Conservation (phyloP, 139 green algal species). For the Coelastrella sp. region DNA sequence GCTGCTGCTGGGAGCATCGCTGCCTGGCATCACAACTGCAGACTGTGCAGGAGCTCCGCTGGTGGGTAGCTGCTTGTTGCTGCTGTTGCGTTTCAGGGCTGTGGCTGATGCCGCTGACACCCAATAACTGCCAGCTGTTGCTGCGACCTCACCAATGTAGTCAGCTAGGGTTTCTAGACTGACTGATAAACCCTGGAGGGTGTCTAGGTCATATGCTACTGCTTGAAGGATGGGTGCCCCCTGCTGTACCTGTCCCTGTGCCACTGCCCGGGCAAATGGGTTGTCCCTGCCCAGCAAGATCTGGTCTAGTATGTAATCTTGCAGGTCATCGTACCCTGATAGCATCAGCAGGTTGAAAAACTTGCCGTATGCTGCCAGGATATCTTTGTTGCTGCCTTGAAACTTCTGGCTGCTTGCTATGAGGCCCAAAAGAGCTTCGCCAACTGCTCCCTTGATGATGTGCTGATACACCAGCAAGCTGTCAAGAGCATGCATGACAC, state of each 20-base stretch:
- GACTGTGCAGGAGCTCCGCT: not conserved
- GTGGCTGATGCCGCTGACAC: constrained; percentile 50
- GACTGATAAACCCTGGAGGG: constrained; percentile 56
- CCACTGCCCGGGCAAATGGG: constrained; percentile 63
- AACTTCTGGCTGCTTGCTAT: constrained; percentile 60
- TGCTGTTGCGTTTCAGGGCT: constrained; percentile 13
- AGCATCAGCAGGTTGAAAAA: constrained; percentile 64
- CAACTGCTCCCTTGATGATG: constrained; percentile 60
- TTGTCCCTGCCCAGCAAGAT: constrained; percentile 59
- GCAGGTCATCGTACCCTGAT: constrained; percentile 59
- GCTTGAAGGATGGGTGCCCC: constrained; percentile 56
- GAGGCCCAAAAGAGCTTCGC: constrained; percentile 58
- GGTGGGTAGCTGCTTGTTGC: constrained; percentile 29
- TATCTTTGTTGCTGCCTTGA: constrained; percentile 64
- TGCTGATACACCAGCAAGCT: constrained; percentile 54
- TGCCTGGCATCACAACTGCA: constrained; percentile 21
- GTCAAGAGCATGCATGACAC: not conserved
- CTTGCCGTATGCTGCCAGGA: constrained; percentile 57
- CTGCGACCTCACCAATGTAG: constrained; percentile 58
- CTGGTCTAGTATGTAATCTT: constrained; percentile 73
- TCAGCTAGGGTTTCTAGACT: constrained; percentile 46
- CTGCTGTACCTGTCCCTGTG: constrained; percentile 58
- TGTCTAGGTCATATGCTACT: constrained; percentile 68
- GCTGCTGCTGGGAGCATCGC: not conserved
- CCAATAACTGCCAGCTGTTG: constrained; percentile 57